Evolutionary conservation across 345 rosid genomes (phyloP), one percentile per base, ranked within the genome.

Genomic region (Brassica incana): DNA sequence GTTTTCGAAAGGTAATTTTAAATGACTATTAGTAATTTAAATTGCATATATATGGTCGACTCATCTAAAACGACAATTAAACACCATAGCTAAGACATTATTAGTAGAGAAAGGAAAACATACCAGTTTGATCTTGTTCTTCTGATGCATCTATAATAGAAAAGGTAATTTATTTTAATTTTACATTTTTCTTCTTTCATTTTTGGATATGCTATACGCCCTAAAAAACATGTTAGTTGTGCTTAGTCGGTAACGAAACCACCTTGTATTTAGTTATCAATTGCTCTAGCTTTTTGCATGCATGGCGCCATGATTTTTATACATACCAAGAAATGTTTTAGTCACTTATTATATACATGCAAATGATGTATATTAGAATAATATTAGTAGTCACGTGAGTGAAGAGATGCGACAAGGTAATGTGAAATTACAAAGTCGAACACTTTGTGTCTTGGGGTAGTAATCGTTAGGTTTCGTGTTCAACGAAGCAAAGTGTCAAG

Each of bases 401-500:
- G 73, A 70, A 30, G 73, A 66, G 80, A 71, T 74, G 72, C 33
- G 60, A 54, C 58, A 58, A 64, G n/a, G 68, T 66, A 52, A 64
- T 52, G 83, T 76, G 76, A 76, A 80, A 82, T 82, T 52, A 54
- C 69, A 71, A 77, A 76, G 65, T 69, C 64, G 30, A 78, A 78
- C 80, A 74, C 77, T 33, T 62, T 63, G 77, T 36, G 85, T 83
- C 88, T 88, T 73, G 90, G 87, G 88, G 77, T 85, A 69, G 83
- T 83, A 72, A 83, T 83, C 83, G 87, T 74, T 54, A 62, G 62
- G 82, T 69, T 80, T 83, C 65, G 83, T 78, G 85, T 79, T 76
- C 77, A 78, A 80, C 88, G 85, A 85, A 85, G 88, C 74, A 78
- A 76, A 85, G 88, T 58, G 60, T 5, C 5, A 30, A 18, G 63